A percentile compares a stretch with the other conserved stretches of the same genome.
phyloP scores from a whole-genome alignment of 305 asterid species.

The Nicotiana rustica region DNA sequence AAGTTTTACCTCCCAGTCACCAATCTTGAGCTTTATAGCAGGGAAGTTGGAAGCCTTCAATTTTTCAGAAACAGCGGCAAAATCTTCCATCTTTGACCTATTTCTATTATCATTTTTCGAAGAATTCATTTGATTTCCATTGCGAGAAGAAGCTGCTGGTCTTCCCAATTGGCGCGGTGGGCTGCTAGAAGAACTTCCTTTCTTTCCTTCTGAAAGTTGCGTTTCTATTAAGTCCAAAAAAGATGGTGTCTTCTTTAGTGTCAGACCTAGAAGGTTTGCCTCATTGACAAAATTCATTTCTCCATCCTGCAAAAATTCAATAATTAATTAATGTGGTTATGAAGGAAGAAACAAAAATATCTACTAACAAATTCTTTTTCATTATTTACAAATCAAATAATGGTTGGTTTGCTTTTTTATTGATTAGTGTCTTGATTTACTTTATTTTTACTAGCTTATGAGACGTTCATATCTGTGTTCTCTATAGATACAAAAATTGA shows the following conservation, averaged over 20 bases:
- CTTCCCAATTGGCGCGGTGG: neutral
- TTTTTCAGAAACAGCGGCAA: slow-evolving; percentile 48
- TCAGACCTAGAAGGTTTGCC: slow-evolving; percentile 52
- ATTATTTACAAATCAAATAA: neutral
- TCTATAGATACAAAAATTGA: neutral
- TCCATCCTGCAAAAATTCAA: slow-evolving; percentile 39
- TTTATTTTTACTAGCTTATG: neutral
- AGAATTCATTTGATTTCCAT: neutral
- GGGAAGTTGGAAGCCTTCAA: slow-evolving; percentile 68
- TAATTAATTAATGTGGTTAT: neutral
- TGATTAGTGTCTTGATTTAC: neutral
- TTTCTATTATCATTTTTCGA: neutral
- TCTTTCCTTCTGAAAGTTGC: slow-evolving; percentile 28
- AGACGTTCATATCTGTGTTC: no score
- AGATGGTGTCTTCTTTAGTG: slow-evolving; percentile 52
- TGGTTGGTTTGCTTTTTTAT: neutral
- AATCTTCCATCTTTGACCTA: slow-evolving; percentile 29
- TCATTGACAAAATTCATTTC: slow-evolving; percentile 19
- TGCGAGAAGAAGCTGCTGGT: neutral
- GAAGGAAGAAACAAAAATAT: neutral
- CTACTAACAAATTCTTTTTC: neutral
- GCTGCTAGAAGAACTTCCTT: neutral
- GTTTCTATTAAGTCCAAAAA: slow-evolving; percentile 45
- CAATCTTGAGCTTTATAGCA: slow-evolving; percentile 48
- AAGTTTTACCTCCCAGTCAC: slow-evolving; percentile 69